Conservation (phyloP, 306 rosid genomes). For the Geum urbanum region DNA sequence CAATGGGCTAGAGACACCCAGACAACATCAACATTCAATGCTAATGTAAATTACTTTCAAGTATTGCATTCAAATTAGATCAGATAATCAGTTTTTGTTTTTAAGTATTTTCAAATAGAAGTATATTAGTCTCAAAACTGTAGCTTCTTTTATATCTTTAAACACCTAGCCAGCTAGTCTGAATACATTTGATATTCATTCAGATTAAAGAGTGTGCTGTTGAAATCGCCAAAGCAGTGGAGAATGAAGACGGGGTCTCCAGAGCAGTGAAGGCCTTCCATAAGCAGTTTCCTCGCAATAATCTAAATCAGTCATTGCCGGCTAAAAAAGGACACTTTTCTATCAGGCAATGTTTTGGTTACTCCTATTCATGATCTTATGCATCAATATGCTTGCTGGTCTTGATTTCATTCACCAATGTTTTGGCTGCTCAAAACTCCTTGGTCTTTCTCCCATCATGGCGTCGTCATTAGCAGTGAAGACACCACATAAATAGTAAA, state of each 20-base stretch:
- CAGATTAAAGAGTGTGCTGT: conserved; percentile 68
- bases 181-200: conserved; percentile 10
- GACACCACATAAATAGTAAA: neutral
- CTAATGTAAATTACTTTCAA: neutral
- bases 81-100: neutral
- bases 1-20: neutral
- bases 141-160: neutral
- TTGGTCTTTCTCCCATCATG: neutral
- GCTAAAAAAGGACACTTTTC: conserved; percentile 21
- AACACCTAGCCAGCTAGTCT: neutral
- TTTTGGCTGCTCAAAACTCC: neutral
- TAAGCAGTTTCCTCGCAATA: conserved; percentile 45
- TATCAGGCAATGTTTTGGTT: conserved; percentile 43
- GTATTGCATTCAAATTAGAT: neutral
- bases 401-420: neutral
- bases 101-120: neutral
- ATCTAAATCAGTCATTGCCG: conserved; percentile 1
- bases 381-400: neutral
- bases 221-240: conserved; percentile 68
- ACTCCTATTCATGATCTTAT: conserved; percentile 7
- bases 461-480: neutral
- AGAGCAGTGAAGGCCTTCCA: conserved; percentile 85
- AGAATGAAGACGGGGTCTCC: conserved; percentile 67
- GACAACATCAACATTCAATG: neutral
- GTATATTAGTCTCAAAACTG: neutral